Conservation (phyloP, 768 basidiomycete species). For the Suillus decipiens region DNA sequence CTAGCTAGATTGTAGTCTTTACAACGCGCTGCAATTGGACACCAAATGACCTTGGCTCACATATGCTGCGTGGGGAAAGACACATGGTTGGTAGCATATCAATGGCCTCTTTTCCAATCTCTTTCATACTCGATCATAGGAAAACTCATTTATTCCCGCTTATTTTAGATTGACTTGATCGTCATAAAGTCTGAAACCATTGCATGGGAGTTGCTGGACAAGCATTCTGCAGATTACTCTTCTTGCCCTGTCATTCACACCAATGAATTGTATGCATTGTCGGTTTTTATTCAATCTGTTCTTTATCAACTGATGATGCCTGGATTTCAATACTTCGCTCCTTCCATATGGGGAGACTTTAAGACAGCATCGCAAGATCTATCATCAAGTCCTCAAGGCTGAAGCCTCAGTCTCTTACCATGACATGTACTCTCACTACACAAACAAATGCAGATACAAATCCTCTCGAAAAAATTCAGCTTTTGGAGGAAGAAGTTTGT, state of each 20-base stretch:
- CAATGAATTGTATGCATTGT: constrained; percentile 2
- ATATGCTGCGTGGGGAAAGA: constrained; percentile 44
- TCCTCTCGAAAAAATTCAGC: constrained; percentile 75
- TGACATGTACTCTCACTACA: constrained; percentile 22
- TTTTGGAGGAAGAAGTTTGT: constrained; percentile 81
- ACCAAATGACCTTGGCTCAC: constrained; percentile 39
- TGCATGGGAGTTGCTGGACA: constrained; percentile 38
- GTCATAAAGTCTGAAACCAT: constrained; percentile 37
- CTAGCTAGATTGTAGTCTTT: too few species aligned
- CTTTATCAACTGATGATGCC: not conserved
- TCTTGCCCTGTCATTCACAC: constrained; percentile 30
- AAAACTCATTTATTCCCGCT: constrained; percentile 32
- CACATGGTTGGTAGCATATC: constrained; percentile 40
- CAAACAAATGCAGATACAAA: constrained; percentile 59
- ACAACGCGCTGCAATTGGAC: constrained; percentile 50
- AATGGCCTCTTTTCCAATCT: not conserved
- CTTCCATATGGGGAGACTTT: constrained; percentile 17
- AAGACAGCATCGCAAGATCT: constrained; percentile 25
- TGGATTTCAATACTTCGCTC: constrained; percentile 6
- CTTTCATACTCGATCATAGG: constrained; percentile 14
- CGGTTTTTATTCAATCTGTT: not conserved
- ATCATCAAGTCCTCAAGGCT: constrained; percentile 25
- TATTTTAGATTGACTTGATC: constrained; percentile 30
- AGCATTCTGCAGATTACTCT: constrained; percentile 40
- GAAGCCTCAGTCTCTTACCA: constrained; percentile 17